These are phyloP conservation scores for Colletotrichum graminicola DNA, from an alignment of 2,329 filamentous ascomycete genomes.

Conservation along the genomic window DNA sequence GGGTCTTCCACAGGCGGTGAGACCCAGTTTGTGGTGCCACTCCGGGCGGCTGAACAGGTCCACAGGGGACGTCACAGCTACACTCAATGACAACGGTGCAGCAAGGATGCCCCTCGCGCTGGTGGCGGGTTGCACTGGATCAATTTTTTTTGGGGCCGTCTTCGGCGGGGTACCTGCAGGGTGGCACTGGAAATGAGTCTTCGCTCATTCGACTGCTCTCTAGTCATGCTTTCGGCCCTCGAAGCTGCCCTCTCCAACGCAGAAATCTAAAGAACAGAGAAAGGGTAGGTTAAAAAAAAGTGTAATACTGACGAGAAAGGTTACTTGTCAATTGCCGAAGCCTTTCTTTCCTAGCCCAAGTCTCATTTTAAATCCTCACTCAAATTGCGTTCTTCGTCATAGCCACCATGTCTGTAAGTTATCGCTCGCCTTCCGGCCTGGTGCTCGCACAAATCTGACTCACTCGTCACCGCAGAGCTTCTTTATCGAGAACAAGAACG, in stretches of 20 bases:
- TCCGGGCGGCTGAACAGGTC: conserved; percentile 22
- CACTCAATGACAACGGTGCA: conserved; percentile 10
- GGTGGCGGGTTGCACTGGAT: conserved; percentile 23
- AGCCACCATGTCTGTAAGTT: conserved; percentile 52
- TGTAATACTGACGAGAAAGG: conserved; percentile 10
- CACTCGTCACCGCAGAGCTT: conserved; percentile 62
- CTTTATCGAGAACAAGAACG: conserved; percentile 82
- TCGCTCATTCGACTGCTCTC: conserved; percentile 28
- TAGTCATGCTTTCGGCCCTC: conserved; percentile 23
- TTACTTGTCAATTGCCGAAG: background rate
- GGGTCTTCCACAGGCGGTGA: conserved; percentile 24
- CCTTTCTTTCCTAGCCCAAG: background rate
- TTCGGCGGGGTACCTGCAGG: conserved; percentile 34
- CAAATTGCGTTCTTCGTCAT: conserved; percentile 13
- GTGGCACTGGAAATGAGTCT: conserved; percentile 38
- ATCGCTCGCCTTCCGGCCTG: conserved; percentile 6
- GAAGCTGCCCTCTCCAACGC: conserved; percentile 27
- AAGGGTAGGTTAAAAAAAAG: conserved; percentile 12
- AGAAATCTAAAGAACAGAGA: conserved; percentile 8
- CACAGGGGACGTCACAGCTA: conserved; percentile 30
- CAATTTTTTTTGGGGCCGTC: conserved; percentile 21
- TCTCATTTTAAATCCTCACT: background rate
- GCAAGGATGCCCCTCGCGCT: conserved; percentile 39
- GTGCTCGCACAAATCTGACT: conserved; percentile 44
- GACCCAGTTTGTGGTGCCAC: conserved; percentile 31